Conservation (phyloP, 2,329 filamentous ascomycete genomes). For the Venturia carpophila region DNA sequence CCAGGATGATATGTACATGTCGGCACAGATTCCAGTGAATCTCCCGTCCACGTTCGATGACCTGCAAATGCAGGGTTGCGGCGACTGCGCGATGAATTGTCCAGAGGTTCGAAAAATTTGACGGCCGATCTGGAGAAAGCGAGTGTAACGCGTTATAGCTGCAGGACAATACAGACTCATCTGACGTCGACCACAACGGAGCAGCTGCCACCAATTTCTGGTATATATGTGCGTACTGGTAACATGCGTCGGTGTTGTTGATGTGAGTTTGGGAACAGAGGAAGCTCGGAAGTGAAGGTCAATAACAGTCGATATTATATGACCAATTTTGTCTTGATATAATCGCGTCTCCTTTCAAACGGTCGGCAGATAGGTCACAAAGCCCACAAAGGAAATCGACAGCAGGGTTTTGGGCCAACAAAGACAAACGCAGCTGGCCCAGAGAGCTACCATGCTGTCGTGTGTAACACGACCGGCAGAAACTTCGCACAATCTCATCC, state of each 20-base stretch:
- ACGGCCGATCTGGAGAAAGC: not conserved
- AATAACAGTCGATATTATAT: not conserved
- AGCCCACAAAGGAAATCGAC: not conserved
- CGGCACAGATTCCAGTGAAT: not conserved
- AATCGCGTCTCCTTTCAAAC: conserved; percentile 9
- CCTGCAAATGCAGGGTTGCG: conserved; percentile 11
- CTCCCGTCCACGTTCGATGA: not conserved
- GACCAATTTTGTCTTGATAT: not conserved
- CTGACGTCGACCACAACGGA: not conserved
- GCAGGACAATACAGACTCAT: conserved; percentile 10
- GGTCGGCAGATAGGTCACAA: conserved; percentile 10
- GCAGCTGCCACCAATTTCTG: not conserved
- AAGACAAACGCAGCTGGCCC: conserved; percentile 15
- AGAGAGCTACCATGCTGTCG: conserved; percentile 5
- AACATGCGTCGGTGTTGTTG: conserved; percentile 4
- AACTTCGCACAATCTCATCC: conserved; percentile 10
- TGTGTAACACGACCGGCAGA: conserved; percentile 14
- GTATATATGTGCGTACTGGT: not conserved
- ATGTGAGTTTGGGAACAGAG: not conserved
- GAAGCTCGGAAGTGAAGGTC: not conserved
- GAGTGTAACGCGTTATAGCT: conserved; percentile 6
- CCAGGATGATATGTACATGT: conserved; percentile 9
- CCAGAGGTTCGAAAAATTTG: conserved; percentile 2
- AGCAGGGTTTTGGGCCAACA: conserved; percentile 9
- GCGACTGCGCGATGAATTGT: conserved; percentile 13